Conservation (phyloP, 768 basidiomycete genomes). For the Hemileccinum impolitum region DNA sequence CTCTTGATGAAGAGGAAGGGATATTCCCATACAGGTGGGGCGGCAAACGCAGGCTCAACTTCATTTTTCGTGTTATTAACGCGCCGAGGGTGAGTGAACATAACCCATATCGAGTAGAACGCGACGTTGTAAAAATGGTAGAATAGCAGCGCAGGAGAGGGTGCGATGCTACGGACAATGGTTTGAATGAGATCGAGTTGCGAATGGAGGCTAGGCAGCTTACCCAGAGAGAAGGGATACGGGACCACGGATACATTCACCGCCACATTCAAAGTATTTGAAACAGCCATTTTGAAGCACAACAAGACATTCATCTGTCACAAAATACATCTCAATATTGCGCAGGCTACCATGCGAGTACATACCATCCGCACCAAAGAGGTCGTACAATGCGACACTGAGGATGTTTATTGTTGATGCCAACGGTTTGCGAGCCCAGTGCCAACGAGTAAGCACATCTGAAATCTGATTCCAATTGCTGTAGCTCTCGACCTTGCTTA, state of each 20-base stretch:
- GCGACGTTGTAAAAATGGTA: constrained; percentile 96
- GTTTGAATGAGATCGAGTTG: not conserved
- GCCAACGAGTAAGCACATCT: constrained; percentile 64
- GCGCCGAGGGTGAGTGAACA: constrained; percentile 65
- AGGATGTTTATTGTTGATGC: constrained; percentile 89
- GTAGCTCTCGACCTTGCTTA: constrained; percentile 43
- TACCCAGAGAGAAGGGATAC: constrained; percentile 89
- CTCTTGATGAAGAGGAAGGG: constrained; percentile 62
- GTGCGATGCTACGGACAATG: constrained; percentile 53
- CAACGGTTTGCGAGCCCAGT: constrained; percentile 82
- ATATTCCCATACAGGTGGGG: constrained; percentile 58
- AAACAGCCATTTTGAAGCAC: constrained; percentile 85
- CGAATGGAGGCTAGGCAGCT: constrained; percentile 21
- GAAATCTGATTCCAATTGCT: constrained; percentile 52
- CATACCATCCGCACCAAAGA: constrained; percentile 92
- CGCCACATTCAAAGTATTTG: constrained; percentile 95
- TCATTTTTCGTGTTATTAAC: not conserved
- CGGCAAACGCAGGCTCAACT: constrained; percentile 38
- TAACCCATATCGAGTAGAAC: constrained; percentile 87
- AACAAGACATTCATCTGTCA: constrained; percentile 54
- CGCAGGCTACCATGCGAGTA: constrained; percentile 9
- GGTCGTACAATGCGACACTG: constrained; percentile 87
- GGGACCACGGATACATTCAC: constrained; percentile 83
- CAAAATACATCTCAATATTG: constrained; percentile 1
- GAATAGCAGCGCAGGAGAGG: constrained; percentile 76